phyloP scores from a whole-genome alignment of 208 protist species.

The Herpetomonas tarakana region DNA sequence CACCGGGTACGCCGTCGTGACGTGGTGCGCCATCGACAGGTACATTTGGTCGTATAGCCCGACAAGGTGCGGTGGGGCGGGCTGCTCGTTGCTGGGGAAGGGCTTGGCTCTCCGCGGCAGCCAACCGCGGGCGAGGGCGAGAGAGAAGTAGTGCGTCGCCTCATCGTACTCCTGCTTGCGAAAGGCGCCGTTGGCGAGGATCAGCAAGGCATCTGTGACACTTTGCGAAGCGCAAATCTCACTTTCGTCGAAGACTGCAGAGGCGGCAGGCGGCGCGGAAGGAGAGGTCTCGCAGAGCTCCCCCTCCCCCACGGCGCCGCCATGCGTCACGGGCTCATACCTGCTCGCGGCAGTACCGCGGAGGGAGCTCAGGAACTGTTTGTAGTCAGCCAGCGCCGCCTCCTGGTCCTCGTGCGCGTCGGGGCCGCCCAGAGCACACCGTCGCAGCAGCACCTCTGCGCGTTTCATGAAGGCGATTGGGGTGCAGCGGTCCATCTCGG shows the following conservation, averaged over 20 bases:
- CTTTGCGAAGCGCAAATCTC: constrained; percentile 35
- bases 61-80: neutral
- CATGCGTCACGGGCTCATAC: constrained; percentile 1
- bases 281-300: neutral
- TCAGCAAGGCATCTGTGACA: constrained; percentile 76
- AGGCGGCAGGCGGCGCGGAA: neutral
- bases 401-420: constrained; percentile 43
- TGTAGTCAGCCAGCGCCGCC: constrained; percentile 53
- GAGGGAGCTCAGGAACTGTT: constrained; percentile 35
- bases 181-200: constrained; percentile 80
- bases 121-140: constrained; percentile 75
- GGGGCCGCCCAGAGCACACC: constrained; percentile 22
- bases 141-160: constrained; percentile 66
- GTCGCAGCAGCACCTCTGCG: constrained; percentile 34
- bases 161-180: constrained; percentile 35
- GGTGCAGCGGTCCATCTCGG: constrained; percentile 40
- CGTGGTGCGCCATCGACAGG: constrained; percentile 59
- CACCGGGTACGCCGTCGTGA: constrained; percentile 45
- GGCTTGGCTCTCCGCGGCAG: constrained; percentile 28
- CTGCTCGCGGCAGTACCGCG: neutral
- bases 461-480: constrained; percentile 76
- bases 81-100: neutral
- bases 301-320: no score
- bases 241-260: neutral
- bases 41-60: constrained; percentile 69